These are phyloP conservation scores for Pyrenochaeta sp. DNA, from an alignment of 2,329 filamentous ascomycete genomes.

Conservation along the genomic window DNA sequence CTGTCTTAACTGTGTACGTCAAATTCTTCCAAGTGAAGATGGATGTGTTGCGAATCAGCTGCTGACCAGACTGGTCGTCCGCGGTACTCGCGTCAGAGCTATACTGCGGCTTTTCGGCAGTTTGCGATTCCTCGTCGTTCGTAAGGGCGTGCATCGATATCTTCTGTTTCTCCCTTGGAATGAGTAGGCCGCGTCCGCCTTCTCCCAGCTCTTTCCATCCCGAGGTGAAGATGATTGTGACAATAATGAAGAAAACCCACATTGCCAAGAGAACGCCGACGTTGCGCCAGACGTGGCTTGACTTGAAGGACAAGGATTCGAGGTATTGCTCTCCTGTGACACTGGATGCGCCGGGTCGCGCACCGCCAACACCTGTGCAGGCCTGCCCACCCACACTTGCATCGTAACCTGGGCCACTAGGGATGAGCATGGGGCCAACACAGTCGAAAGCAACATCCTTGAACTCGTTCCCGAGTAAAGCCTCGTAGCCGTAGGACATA, in stretches of 20 bases:
- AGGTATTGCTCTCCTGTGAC: slow-evolving; percentile 68
- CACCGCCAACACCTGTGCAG: slow-evolving; percentile 67
- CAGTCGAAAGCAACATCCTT: slow-evolving; percentile 57
- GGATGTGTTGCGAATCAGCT: slow-evolving; percentile 68
- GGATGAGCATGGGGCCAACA: slow-evolving; percentile 59
- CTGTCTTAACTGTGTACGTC: slow-evolving; percentile 63
- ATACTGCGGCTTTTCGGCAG: slow-evolving; percentile 26
- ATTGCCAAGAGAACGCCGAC: slow-evolving; percentile 55
- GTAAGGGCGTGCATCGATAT: slow-evolving; percentile 29
- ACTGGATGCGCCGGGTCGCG: slow-evolving; percentile 55
- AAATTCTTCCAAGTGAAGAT: slow-evolving; percentile 72
- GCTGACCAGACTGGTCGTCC: slow-evolving; percentile 7
- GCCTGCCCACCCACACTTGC: slow-evolving; percentile 52
- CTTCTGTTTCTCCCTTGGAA: slow-evolving; percentile 59
- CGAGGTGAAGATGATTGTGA: slow-evolving; percentile 66
- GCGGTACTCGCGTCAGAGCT: no score
- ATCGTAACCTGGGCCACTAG: slow-evolving; percentile 58
- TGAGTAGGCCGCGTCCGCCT: slow-evolving; percentile 63
- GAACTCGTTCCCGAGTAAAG: slow-evolving; percentile 74
- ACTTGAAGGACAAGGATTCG: slow-evolving; percentile 54
- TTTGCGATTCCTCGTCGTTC: slow-evolving; percentile 60
- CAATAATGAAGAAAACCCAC: slow-evolving; percentile 53
- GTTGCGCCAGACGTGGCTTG: slow-evolving; percentile 45
- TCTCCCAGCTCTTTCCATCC: slow-evolving; percentile 63
- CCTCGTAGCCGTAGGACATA: slow-evolving; percentile 79